Conservation (phyloP, 352 stramenopile species). For the Phytophthora crassamura region DNA sequence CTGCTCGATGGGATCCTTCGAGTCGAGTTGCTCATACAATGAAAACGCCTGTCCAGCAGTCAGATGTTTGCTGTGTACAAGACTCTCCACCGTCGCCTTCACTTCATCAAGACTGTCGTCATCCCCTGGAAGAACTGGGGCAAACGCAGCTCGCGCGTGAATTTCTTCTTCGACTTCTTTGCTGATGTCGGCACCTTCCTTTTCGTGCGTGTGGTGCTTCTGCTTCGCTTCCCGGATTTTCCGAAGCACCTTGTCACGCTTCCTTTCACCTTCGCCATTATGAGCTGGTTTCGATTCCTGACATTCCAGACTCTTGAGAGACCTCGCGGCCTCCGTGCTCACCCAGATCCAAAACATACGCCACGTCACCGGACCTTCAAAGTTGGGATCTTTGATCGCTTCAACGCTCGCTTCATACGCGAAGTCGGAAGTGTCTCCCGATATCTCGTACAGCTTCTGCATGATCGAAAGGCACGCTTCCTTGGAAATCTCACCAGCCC, state of each 20-base stretch:
- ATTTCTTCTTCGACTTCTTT: constrained; percentile 34
- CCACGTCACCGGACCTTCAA: constrained; percentile 76
- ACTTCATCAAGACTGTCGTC: constrained; percentile 48
- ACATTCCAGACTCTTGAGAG: constrained; percentile 64
- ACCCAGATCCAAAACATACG: constrained; percentile 89
- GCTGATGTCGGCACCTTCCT: constrained; percentile 1
- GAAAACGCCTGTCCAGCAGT: constrained; percentile 74
- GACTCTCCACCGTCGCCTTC: constrained; percentile 66
- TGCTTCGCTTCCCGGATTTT: constrained; percentile 34
- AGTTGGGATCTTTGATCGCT: constrained; percentile 62
- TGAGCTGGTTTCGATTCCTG: constrained; percentile 5
- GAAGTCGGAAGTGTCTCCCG: constrained; percentile 62
- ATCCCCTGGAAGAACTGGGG: constrained; percentile 27
- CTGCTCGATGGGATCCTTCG: constrained; percentile 47
- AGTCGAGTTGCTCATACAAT: constrained; percentile 66
- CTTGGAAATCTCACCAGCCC: constrained; percentile 70
- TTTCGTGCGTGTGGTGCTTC: constrained; percentile 27
- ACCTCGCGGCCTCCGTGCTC: constrained; percentile 75
- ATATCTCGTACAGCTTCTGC: constrained; percentile 76
- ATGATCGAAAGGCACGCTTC: constrained; percentile 77
- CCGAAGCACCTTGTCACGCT: constrained; percentile 29
- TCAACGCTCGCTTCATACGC: constrained; percentile 66
- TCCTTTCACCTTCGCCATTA: constrained; percentile 23
- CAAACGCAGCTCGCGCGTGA: constrained; percentile 35
- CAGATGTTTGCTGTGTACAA: constrained; percentile 62